Percentiles rank a stretch among this genome's conserved stretches.
phyloP scores from a whole-genome alignment of 2,329 filamentous ascomycete species.

The Huntiella moniliformis region DNA sequence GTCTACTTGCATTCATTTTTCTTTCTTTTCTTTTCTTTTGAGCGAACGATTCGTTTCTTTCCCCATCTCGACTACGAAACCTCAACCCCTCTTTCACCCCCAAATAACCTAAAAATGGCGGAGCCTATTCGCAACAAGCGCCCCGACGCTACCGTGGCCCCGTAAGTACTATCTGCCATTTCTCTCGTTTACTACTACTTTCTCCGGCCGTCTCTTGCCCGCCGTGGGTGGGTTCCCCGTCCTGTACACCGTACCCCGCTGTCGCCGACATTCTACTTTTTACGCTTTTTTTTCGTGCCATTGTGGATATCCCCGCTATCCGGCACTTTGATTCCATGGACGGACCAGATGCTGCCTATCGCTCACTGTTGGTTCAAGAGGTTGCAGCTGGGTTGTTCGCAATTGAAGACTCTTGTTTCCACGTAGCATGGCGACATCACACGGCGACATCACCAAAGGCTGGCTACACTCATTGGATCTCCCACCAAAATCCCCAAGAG shows the following conservation, averaged over 20 bases:
- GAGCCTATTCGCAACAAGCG: slow-evolving; percentile 47
- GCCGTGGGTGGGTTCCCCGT: too few species aligned
- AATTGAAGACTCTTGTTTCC: too few species aligned
- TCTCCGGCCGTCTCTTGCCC: too few species aligned
- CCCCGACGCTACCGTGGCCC: slow-evolving; percentile 35
- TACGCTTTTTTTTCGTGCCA: not conserved
- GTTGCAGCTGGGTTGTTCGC: too few species aligned
- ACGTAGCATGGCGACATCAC: too few species aligned
- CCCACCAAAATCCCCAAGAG: too few species aligned
- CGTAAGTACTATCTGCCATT: slow-evolving; percentile 27
- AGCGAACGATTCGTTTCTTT: slow-evolving; percentile 14
- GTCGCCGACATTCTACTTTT: not conserved
- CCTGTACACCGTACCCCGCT: not conserved
- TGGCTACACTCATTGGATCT: too few species aligned
- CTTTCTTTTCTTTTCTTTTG: slow-evolving; percentile 16
- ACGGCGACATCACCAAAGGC: too few species aligned
- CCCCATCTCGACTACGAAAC: slow-evolving; percentile 12
- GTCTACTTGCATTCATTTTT: slow-evolving; percentile 15
- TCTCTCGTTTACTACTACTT: not conserved
- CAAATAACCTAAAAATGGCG: slow-evolving; percentile 27
- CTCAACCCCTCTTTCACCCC: slow-evolving; percentile 4
- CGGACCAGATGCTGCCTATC: too few species aligned
- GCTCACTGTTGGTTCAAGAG: too few species aligned
- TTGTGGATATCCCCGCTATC: too few species aligned
- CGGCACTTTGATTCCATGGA: too few species aligned